These are phyloP conservation scores for Neofusicoccum parvum DNA, from an alignment of 2,329 filamentous ascomycete species.

Conservation along the genomic window DNA sequence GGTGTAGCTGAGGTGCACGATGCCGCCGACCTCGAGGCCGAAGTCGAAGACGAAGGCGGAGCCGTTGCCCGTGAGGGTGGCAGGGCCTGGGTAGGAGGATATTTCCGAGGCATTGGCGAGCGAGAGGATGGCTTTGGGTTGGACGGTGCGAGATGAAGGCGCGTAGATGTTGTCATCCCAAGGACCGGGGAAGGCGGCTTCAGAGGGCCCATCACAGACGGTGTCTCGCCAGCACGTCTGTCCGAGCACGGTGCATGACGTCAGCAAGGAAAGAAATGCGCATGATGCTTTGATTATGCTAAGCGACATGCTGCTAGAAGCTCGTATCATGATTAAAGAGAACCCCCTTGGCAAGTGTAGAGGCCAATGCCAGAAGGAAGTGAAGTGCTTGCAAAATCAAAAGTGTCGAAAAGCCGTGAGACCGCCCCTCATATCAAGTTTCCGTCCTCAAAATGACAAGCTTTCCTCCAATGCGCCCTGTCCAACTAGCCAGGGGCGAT, in stretches of 20 bases:
- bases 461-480: background rate
- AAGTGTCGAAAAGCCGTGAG: background rate
- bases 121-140: constrained; percentile 49
- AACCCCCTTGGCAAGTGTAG: background rate
- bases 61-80: constrained; percentile 48
- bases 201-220: constrained; percentile 53
- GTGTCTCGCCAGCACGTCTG: constrained; percentile 58
- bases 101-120: constrained; percentile 35
- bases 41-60: constrained; percentile 62
- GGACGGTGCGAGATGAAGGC: constrained; percentile 54
- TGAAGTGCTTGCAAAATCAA: background rate
- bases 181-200: constrained; percentile 56
- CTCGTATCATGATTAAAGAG: background rate
- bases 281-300: background rate
- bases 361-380: background rate
- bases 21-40: constrained; percentile 60
- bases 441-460: background rate
- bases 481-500: background rate
- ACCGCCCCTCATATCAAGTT: background rate
- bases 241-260: background rate
- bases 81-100: constrained; percentile 32
- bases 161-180: constrained; percentile 64
- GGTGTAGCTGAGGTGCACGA: constrained; percentile 55
- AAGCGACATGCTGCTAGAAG: background rate
- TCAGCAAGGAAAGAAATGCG: background rate